Evolutionary conservation across 2,329 filamentous ascomycete genomes (phyloP), one percentile per base, ranked within the genome.

Genomic region (Fonsecaea nubica): DNA sequence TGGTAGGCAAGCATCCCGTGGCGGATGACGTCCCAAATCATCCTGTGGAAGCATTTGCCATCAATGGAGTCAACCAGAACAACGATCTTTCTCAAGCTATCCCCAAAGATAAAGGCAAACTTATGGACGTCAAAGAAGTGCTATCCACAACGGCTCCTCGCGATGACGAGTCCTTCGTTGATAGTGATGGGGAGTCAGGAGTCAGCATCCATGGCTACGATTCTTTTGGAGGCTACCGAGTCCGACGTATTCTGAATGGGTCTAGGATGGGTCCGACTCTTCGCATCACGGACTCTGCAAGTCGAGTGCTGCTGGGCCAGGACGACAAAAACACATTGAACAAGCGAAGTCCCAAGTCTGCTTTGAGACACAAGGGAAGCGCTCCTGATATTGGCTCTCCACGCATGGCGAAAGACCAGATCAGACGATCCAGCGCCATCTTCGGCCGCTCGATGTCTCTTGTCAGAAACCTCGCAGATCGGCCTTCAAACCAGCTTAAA

Each of bases 251-350:
- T 15, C 48, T 64, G 7, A 58, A 53, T 38, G 50, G 53, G 8
- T 35, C 55, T 18, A 58, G 58, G 7, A 57, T 64, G 18, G 67
- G 69, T 25, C 71, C 69, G 18, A 70, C 62, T n/a, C 62, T 72
- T 18, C 65, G 69, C 32, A 70, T 72, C 52, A 64, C 61, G 3
- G 71, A 72, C 45, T 69, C 67, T 42, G 71, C 71, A 18, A 64
- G 63, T 40, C 56, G 63, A 3, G 56, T 70, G n/a, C 61, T 70
- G 21, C 30, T 70, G 10, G 68, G 65, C 6, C n/a, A 54, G 2
- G 68, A 59, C 6, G 63, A 53, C 40, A 35, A 21, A 25, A 32
- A 36, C 6, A 1, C 32, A 35, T 9, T 58, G 10, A 42, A 21
- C 4, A 32, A 13, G 4, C 12, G 18, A 55, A 33, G 55, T 30